These are phyloP conservation scores for Leishmania mexicana DNA, from an alignment of 208 protist genomes.

Conservation along the genomic window DNA sequence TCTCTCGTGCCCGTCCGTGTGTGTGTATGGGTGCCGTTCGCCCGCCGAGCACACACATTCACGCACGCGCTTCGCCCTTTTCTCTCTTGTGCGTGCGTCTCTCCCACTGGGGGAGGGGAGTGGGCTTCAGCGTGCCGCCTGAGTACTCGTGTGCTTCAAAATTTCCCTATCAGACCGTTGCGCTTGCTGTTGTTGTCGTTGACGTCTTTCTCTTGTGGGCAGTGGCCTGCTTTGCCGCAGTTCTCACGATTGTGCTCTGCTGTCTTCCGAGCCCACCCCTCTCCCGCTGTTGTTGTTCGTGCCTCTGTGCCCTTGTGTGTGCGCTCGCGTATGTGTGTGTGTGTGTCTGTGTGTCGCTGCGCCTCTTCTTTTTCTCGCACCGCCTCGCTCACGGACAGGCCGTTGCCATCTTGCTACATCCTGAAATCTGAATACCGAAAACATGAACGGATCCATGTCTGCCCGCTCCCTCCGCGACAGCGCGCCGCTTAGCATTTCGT, in stretches of 20 bases:
- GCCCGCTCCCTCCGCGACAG: constrained; percentile 12
- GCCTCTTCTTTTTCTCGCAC: not conserved
- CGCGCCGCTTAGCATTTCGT: constrained; percentile 3
- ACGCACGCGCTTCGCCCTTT: not conserved
- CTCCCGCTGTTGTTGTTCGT: too few species aligned
- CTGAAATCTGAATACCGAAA: not conserved
- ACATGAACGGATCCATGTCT: constrained; percentile 15
- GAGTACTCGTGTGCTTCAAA: not conserved
- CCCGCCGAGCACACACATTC: too few species aligned
- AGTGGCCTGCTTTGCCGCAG: too few species aligned
- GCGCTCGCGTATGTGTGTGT: too few species aligned
- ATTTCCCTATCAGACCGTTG: not conserved
- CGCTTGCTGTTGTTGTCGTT: not conserved
- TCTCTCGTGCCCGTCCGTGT: not conserved
- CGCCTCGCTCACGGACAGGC: not conserved
- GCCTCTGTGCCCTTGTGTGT: too few species aligned
- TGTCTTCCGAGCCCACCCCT: not conserved
- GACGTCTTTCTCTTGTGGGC: too few species aligned
- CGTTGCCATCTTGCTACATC: not conserved
- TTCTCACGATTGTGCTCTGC: not conserved
- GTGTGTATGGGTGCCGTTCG: not conserved
- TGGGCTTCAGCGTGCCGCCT: not conserved
- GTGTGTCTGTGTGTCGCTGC: too few species aligned
- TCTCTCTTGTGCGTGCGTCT: not conserved
- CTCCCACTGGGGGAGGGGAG: not conserved